These are phyloP conservation scores for Huiozyma naganishii DNA, from an alignment of 805 yeast species.

Conservation along the genomic window DNA sequence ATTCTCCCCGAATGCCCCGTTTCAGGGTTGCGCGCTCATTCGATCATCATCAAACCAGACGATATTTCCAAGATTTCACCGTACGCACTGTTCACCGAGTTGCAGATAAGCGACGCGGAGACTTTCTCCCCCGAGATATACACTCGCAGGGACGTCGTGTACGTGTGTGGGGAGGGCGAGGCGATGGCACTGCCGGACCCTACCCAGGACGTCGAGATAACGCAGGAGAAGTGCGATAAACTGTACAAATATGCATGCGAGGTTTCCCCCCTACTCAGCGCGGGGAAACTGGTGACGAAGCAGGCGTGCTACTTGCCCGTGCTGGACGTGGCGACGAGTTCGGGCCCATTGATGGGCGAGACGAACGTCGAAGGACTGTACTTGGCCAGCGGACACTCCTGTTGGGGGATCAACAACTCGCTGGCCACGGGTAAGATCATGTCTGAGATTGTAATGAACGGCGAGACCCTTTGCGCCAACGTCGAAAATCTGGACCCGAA, in stretches of 20 bases:
- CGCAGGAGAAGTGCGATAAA: conserved; percentile 78
- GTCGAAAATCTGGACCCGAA: conserved; percentile 78
- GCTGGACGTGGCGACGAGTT: conserved; percentile 79
- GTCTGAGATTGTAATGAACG: conserved; percentile 81
- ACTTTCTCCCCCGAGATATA: conserved; percentile 89
- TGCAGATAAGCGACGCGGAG: conserved; percentile 53
- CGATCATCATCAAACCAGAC: conserved; percentile 80
- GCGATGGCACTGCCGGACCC: conserved; percentile 86
- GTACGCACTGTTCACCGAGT: conserved; percentile 87
- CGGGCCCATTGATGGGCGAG: conserved; percentile 91
- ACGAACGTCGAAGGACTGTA: conserved; percentile 73
- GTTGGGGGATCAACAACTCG: conserved; percentile 98
- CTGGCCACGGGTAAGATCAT: conserved; percentile 93
- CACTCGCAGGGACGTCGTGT: conserved; percentile 91
- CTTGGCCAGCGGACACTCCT: conserved; percentile 88
- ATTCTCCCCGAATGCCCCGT: conserved; percentile 89
- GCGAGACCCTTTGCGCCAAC: conserved; percentile 67
- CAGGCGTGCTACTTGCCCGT: conserved; percentile 97
- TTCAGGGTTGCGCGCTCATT: conserved; percentile 88
- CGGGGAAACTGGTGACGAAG: conserved; percentile 65
- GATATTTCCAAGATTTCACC: conserved; percentile 65
- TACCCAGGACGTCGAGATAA: conserved; percentile 86
- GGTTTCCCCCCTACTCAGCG: conserved; percentile 54
- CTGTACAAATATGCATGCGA: conserved; percentile 72
- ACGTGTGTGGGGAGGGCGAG: conserved; percentile 96